Percentiles rank a stretch among this genome's conserved stretches.
Evolutionary conservation across 768 basidiomycete genomes (phyloP).

Genomic region (Suillus plorans): DNA sequence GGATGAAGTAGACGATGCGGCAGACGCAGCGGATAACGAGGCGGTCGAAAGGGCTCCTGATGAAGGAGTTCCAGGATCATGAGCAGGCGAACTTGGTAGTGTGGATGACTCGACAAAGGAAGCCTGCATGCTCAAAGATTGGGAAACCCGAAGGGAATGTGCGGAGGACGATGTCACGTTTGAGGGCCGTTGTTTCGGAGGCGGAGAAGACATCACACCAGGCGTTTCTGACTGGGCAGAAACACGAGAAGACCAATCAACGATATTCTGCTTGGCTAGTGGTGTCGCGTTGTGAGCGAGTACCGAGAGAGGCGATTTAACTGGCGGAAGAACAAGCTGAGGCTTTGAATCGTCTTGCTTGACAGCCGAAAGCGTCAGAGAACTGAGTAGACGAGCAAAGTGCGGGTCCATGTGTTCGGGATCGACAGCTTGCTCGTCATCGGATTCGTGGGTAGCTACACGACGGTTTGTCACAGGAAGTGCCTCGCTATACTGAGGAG

Average conservation of each 20-base stretch:
- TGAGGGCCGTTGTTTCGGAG: conserved; percentile 11
- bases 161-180: conserved; percentile 5
- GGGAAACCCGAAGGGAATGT: neutral
- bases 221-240: conserved; percentile 20
- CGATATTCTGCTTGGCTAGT: conserved; percentile 18
- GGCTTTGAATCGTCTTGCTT: conserved; percentile 26
- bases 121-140: conserved; percentile 5
- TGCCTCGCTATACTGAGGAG: conserved; percentile 53
- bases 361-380: conserved; percentile 56
- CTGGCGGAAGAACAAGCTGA: conserved; percentile 4
- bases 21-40: conserved; percentile 7
- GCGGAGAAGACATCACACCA: conserved; percentile 8
- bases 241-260: conserved; percentile 34
- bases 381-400: conserved; percentile 64
- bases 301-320: conserved; percentile 5
- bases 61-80: conserved; percentile 11
- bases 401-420: conserved; percentile 59
- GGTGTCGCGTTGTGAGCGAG: conserved; percentile 8
- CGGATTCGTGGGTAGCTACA: conserved; percentile 30
- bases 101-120: neutral
- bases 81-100: neutral
- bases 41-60: conserved; percentile 3
- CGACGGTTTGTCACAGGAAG: conserved; percentile 21
- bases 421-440: conserved; percentile 27
- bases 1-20: conserved; percentile 13